phyloP scores from a whole-genome alignment of 2,329 filamentous ascomycete genomes.

The Anisogramma anomala region DNA sequence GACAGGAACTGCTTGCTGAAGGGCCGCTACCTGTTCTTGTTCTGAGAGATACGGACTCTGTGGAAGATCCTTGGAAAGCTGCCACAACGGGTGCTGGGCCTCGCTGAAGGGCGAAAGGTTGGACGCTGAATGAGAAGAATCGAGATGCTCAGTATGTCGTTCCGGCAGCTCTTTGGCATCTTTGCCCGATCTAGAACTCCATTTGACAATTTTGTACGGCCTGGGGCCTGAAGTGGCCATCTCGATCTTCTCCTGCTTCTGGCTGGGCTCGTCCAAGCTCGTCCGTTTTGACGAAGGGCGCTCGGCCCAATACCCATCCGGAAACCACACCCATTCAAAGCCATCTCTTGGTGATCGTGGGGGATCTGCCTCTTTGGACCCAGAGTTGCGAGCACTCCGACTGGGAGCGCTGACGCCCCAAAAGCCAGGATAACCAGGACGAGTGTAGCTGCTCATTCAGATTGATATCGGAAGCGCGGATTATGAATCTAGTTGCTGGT shows the following conservation, averaged over 20 bases:
- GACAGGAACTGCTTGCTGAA: conserved; percentile 27
- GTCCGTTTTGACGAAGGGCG: conserved; percentile 19
- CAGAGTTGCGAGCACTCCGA: background rate
- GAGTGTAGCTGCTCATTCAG: conserved; percentile 13
- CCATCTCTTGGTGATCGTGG: conserved; percentile 43
- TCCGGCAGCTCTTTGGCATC: background rate
- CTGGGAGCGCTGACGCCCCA: conserved; percentile 6
- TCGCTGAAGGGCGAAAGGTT: conserved; percentile 15
- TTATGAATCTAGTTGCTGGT: background rate
- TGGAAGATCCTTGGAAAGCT: conserved; percentile 15
- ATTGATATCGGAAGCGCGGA: too few relatives aligned
- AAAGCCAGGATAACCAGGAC: conserved; percentile 6
- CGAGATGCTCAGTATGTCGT: background rate
- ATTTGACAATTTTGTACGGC: conserved; percentile 23
- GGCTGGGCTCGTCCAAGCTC: conserved; percentile 1
- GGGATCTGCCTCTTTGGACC: conserved; percentile 31
- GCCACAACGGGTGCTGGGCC: background rate
- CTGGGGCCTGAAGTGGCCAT: conserved; percentile 21
- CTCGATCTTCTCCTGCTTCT: background rate
- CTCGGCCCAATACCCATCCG: conserved; percentile 52
- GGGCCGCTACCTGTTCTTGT: conserved; percentile 34
- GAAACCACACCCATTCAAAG: conserved; percentile 53
- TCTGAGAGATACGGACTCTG: conserved; percentile 36
- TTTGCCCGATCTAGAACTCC: conserved; percentile 1
- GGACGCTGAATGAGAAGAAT: conserved; percentile 4